phyloP scores from a whole-genome alignment of 2,329 filamentous ascomycete genomes.

The Colletotrichum tabaci region DNA sequence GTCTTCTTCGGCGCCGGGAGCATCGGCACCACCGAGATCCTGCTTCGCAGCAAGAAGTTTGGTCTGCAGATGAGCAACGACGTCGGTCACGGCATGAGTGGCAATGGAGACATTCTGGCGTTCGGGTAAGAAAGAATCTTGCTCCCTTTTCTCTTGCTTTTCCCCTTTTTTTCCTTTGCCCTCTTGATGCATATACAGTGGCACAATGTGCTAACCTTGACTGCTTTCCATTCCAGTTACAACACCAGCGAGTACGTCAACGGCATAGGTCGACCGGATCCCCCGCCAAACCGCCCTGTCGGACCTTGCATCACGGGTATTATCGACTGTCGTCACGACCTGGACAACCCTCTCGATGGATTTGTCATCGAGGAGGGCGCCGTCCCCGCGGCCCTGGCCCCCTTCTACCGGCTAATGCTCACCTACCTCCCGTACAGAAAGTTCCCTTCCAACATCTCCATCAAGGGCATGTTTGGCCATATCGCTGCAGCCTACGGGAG shows the following conservation, averaged over 20 bases:
- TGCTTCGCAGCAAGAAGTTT: conserved; percentile 71
- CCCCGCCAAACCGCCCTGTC: conserved; percentile 65
- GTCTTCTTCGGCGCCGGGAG: conserved; percentile 79
- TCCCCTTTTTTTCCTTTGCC: too few species aligned
- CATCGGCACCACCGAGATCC: conserved; percentile 76
- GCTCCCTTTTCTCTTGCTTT: too few species aligned
- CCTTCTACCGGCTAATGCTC: conserved; percentile 71
- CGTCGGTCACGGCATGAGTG: conserved; percentile 73
- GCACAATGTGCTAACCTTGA: too few species aligned
- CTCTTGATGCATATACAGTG: too few species aligned
- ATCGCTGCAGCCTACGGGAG: conserved; percentile 65
- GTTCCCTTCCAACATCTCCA: conserved; percentile 53
- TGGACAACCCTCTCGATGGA: conserved; percentile 70
- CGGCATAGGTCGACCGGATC: conserved; percentile 65
- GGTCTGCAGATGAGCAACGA: conserved; percentile 71
- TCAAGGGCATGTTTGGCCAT: conserved; percentile 60
- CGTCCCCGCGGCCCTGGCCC: conserved; percentile 69
- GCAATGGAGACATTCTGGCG: conserved; percentile 77
- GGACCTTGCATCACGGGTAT: conserved; percentile 75
- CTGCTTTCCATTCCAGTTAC: conserved; percentile 57
- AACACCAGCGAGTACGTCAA: conserved; percentile 72
- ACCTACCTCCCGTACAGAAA: conserved; percentile 65
- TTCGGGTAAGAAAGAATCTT: conserved; percentile 65
- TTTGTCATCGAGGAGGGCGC: conserved; percentile 77
- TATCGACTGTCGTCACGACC: conserved; percentile 70